Evolutionary conservation across 805 yeast species (phyloP), one percentile per base, ranked within the genome.

Genomic region (Middelhovenomyces tepae): DNA sequence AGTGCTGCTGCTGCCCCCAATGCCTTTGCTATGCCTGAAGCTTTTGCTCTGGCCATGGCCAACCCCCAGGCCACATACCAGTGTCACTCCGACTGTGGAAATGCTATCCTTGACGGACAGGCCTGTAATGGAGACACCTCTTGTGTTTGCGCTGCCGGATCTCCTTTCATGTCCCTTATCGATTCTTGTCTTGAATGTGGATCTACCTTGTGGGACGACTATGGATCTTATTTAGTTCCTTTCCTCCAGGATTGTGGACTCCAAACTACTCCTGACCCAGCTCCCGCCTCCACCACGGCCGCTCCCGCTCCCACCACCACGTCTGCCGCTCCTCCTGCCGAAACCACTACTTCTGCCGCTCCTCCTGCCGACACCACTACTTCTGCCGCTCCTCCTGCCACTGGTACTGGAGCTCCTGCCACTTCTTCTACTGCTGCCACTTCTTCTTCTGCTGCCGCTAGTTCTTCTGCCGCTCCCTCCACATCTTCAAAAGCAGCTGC

Each of bases 11-110:
- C 13, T 26, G 5, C 11, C 8, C n/a, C n/a, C n/a, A n/a, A n/a
- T n/a, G 29, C 29, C n/a, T n/a, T 26, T 26, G 29, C 29, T 13
- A 26, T 26, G 29, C 29, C 29, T n/a, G 29, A 26, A 26, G 29
- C 29, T n/a, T 26, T 15, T 16, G 29, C 29, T 16, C 20, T 16
- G n/a, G 29, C 29, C 17, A 26, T 26, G 29, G 29, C 29, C 8
- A 26, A 26, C 29, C 29, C 29, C 19, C 29, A 26, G 11, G 7
- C 29, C 8, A 26, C 29, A n/a, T 9, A 16, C 13, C 17, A 26
- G n/a, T 26, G 29, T 13, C 29, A 26, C 29, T 9, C 7, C 7
- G 29, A 9, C 7, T 26, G 29, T 26, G 29, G 29, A 16, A 26
- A 14, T 16, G 29, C 29, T 13, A 26, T 26, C 17, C 5, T 26